Base-by-base conservation (phyloP, 2,329 filamentous ascomycete species). In the Pseudogymnoascus sp. region DNA sequence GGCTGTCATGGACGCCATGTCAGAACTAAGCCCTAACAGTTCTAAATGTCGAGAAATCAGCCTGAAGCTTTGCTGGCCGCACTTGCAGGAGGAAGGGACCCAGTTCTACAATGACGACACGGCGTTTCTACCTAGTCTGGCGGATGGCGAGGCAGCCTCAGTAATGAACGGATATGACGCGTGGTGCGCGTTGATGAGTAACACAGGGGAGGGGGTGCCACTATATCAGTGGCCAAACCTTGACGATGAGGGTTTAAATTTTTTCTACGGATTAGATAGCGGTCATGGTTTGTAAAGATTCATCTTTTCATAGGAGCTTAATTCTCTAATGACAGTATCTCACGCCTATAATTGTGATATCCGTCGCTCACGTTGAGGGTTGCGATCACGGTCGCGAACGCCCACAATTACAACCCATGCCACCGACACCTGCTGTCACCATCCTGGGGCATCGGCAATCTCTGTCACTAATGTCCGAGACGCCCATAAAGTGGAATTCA, bases 11-110 rank as follows among this genome's bases (percentile, higher is more conserved):
- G 61, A 63, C 16, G 62, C 65, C 25, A 59, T 66, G 33, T 42
- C 63, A 16, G 31, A 50, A 14, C 60, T 66, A 23, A 66, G 65
- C 35, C 62, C 65, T 8, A 62, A 60, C 12, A 64, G 62, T 16
- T 42, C 62, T 5, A 61, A 63, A 11, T 66, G 65, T 25, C 64
- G 62, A n/a, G 64, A 66, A 18, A 63, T 63, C n/a, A 66, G 64
- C 23, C 28, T 64, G 12, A 66, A 65, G 35, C 62, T 66, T 3
- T 65, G 65, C 12, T 64, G 63, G 25, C 62, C 63, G n/a, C 65
- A 64, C 42, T 38, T 64, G 21, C 44, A 37, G 35, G 64, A 44
- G 16, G 47, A 56, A 18, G 47, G 47, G n/a, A 33, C 47, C 47
- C 47, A 56, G n/a, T 56, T 56, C 47, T 56, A 56, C 25, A 10